phyloP scores from a whole-genome alignment of 305 asterid genomes.

The Nicotiana rustica region DNA sequence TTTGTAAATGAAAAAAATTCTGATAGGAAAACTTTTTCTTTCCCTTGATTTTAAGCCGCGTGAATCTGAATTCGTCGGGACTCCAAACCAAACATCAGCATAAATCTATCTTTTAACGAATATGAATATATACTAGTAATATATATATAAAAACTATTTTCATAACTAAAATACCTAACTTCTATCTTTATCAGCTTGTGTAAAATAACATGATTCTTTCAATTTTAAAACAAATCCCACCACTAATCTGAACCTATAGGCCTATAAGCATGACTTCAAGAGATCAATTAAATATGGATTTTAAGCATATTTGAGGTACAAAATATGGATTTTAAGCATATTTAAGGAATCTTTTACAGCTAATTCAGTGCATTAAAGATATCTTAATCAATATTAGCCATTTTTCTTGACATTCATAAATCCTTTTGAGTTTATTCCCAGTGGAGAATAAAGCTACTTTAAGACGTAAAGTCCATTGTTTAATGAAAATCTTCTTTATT shows the following conservation, averaged over 20 bases:
- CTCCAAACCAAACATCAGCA: too few relatives aligned
- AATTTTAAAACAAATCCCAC: background rate
- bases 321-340: too few relatives aligned
- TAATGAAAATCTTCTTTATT: constrained; percentile 16
- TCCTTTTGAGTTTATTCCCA: constrained; percentile 1
- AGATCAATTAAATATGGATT: too few relatives aligned
- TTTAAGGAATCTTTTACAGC: constrained; percentile 21
- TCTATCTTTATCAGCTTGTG: background rate
- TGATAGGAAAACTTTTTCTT: too few relatives aligned
- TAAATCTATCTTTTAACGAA: too few relatives aligned
- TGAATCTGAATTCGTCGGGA: too few relatives aligned
- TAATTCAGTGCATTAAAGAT: too few relatives aligned
- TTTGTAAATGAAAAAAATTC: too few relatives aligned
- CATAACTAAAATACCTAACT: background rate
- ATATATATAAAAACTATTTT: too few relatives aligned
- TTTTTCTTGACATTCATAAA: constrained; percentile 15
- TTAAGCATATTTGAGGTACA: too few relatives aligned
- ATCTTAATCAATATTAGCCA: background rate
- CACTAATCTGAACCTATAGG: background rate
- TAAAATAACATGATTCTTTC: background rate
- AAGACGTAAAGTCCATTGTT: constrained; percentile 10
- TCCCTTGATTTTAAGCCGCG: accelerated
- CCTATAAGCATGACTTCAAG: background rate
- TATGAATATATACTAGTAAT: background rate
- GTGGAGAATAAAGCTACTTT: constrained; percentile 43